Evolutionary conservation across 345 rosid genomes (phyloP), one percentile per base, ranked within the genome.

Genomic region (Corchorus olitorius): DNA sequence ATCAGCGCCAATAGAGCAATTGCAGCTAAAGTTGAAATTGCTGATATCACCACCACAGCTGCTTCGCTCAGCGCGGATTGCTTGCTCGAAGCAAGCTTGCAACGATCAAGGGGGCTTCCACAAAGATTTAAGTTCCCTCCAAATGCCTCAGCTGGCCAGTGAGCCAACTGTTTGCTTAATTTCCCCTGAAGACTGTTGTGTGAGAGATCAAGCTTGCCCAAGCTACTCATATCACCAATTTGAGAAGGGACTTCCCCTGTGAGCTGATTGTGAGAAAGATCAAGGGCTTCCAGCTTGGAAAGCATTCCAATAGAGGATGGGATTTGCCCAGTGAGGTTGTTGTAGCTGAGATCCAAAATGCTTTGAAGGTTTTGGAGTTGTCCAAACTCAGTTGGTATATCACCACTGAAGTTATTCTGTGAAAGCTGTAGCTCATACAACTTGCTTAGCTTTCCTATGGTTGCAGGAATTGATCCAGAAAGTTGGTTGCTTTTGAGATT

Each of bases 71-170:
- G 82, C 73, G 82, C 79, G 6, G 89, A 68, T 35, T 50, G 85
- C 27, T 82, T 82, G 66, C 76, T 16, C 3, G 83, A 64, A 49
- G 17, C 75, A 49, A 15, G 41, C 17, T 12, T 64, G 82, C 99
- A 91, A 41, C 46, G 68, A 75, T 59, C 80, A 73, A 93, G 91
- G 39, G 98, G 97, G 73, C 83, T 84, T 62, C 99, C 97, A 43
- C 99, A 96, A 10, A 96, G 98, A 49, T 56, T 81, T 56, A 71
- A 50, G 80, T 96, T 96, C 41, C 97, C 97, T 77, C 77, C 53
- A 73, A 96, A 96, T 10, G 89, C 79, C 20, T 87, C 88, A 15
- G 87, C 88, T n/a, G 97, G 93, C 98, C 98, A 96, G 72, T 81
- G 91, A 13, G 91, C 87, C 76, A 93, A 88, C 73, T 74, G 90